Conservation (phyloP, 768 basidiomycete genomes). For the Kwoniella heveanensis region DNA sequence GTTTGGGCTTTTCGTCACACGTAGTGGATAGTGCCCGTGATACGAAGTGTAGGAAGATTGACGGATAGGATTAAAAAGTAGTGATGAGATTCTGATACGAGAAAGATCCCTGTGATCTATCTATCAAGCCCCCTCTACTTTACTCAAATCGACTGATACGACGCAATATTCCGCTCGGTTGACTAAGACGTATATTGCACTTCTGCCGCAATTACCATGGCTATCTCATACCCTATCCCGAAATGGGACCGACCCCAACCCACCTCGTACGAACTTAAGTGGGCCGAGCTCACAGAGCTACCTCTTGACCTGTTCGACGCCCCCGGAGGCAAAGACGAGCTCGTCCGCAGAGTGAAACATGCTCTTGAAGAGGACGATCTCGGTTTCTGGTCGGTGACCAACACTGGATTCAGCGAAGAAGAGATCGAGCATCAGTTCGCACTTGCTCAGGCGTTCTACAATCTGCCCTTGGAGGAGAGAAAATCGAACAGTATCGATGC, state of each 20-base stretch:
- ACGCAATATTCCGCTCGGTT: too few relatives aligned
- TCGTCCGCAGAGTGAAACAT: conserved; percentile 39
- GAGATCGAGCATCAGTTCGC: conserved; percentile 56
- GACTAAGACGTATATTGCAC: too few relatives aligned
- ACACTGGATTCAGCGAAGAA: conserved; percentile 58
- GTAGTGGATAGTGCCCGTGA: too few relatives aligned
- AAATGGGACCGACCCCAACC: conserved; percentile 33
- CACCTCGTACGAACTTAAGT: conserved; percentile 53
- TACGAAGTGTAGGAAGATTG: too few relatives aligned
- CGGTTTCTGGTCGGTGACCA: conserved; percentile 51
- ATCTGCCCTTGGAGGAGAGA: conserved; percentile 57
- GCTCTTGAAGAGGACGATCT: conserved; percentile 30
- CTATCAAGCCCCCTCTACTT: too few relatives aligned
- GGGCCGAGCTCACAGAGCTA: conserved; percentile 50
- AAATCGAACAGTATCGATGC: conserved; percentile 54
- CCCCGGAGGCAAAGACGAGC: conserved; percentile 32
- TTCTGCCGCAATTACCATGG: conserved; percentile 12
- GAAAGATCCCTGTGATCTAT: too few relatives aligned
- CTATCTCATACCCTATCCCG: conserved; percentile 30
- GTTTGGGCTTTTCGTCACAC: too few relatives aligned
- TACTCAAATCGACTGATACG: too few relatives aligned
- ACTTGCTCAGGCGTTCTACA: conserved; percentile 57
- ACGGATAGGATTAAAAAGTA: too few relatives aligned
- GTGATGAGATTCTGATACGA: too few relatives aligned
- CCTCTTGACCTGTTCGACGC: conserved; percentile 37